Conservation (phyloP, 306 rosid species). For the Abrus precatorius region DNA sequence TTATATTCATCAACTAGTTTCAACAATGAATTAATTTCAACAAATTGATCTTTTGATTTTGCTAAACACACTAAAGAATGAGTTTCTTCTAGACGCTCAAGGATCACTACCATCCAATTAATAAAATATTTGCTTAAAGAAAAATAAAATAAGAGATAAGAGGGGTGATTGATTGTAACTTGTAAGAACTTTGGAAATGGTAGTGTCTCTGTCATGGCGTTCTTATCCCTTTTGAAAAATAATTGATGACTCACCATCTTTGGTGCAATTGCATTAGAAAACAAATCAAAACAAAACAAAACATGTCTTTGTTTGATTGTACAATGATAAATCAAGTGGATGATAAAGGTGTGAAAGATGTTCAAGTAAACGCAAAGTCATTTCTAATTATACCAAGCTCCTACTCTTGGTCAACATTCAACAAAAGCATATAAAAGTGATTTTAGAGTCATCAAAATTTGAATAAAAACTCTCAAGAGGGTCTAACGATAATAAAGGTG, state of each 20-base stretch:
- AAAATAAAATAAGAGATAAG: background rate
- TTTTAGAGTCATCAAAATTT: background rate
- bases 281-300: constrained; percentile 14
- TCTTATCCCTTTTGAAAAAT: constrained; percentile 20
- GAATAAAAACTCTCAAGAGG: background rate
- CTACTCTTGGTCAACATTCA: background rate
- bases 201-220: background rate
- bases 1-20: too few species aligned
- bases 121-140: background rate
- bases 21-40: too few species aligned
- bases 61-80: too few species aligned
- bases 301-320: background rate
- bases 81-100: background rate
- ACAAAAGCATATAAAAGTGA: background rate
- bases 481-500: background rate
- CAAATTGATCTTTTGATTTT: too few species aligned
- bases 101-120: background rate
- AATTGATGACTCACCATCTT: background rate
- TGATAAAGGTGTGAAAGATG: background rate
- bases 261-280: background rate
- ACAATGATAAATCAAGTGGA: too few species aligned
- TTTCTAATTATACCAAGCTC: background rate
- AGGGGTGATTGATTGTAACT: background rate
- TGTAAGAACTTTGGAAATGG: background rate
- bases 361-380: constrained; percentile 10